phyloP scores from a whole-genome alignment of 768 basidiomycete genomes.

The Collybia mongolica region DNA sequence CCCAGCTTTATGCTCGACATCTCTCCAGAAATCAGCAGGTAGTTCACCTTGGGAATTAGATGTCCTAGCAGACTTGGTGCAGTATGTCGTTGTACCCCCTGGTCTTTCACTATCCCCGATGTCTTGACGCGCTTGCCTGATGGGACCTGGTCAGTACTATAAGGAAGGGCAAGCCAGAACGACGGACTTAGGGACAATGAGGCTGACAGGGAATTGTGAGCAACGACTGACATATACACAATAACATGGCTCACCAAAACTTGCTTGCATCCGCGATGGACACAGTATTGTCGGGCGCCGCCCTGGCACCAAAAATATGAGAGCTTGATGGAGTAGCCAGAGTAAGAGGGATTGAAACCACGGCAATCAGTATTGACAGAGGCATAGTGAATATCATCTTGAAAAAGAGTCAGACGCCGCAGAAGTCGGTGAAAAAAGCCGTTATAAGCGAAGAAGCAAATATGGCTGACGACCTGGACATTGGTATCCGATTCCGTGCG shows the following conservation, averaged over 20 bases:
- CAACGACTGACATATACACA: neutral
- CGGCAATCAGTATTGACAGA: no score
- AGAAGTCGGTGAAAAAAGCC: no score
- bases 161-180: no score
- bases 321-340: no score
- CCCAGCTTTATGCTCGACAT: slow-evolving; percentile 42
- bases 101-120: slow-evolving; percentile 55
- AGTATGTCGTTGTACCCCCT: slow-evolving; percentile 51
- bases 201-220: neutral
- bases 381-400: no score
- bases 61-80: slow-evolving; percentile 39
- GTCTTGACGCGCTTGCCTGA: slow-evolving; percentile 39
- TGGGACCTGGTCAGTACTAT: neutral
- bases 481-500: no score
- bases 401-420: no score
- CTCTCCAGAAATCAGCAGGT: slow-evolving; percentile 45
- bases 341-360: no score
- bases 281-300: slow-evolving; percentile 44
- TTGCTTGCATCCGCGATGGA: slow-evolving; percentile 37
- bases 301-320: slow-evolving; percentile 5
- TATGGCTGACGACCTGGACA: no score
- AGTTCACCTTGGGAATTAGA: slow-evolving; percentile 40
- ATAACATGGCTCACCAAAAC: slow-evolving; percentile 37
- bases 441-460: no score
- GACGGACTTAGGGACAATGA: neutral